A percentile compares a stretch with the other conserved stretches of the same genome.
Conservation (phyloP, 768 basidiomycete species). For the Mycena rosella region DNA sequence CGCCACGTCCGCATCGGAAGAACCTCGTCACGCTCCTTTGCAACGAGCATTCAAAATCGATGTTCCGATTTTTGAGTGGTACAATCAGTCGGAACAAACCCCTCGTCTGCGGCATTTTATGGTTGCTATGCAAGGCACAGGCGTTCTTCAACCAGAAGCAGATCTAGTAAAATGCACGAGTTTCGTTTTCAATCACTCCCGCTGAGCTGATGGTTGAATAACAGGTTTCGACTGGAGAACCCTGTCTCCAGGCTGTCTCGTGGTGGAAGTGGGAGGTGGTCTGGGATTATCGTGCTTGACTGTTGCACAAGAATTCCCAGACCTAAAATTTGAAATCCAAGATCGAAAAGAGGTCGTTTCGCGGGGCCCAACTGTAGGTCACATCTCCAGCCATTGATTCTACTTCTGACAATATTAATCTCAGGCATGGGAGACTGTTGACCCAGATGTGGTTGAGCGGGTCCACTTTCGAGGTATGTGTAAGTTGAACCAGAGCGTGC, state of each 20-base stretch:
- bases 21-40: slow-evolving; percentile 36
- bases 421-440: neutral
- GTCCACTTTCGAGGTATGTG: neutral
- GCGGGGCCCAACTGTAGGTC: neutral
- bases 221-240: neutral
- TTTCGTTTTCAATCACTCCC: neutral
- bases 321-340: neutral
- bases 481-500: neutral
- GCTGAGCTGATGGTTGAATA: neutral
- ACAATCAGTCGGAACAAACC: slow-evolving; percentile 40
- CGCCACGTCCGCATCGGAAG: slow-evolving; percentile 34
- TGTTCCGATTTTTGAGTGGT: slow-evolving; percentile 39
- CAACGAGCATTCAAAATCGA: slow-evolving; percentile 37
- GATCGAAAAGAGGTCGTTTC: neutral
- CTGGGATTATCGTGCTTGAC: neutral
- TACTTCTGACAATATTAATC: neutral
- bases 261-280: neutral
- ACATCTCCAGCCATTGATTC: too few relatives aligned
- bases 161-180: neutral
- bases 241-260: neutral
- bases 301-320: neutral
- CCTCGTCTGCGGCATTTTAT: slow-evolving; percentile 44
- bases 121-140: slow-evolving; percentile 43
- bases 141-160: too few relatives aligned
- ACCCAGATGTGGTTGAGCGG: neutral